Base-by-base conservation (phyloP, 768 basidiomycete genomes). In the Hydnum rufescens region DNA sequence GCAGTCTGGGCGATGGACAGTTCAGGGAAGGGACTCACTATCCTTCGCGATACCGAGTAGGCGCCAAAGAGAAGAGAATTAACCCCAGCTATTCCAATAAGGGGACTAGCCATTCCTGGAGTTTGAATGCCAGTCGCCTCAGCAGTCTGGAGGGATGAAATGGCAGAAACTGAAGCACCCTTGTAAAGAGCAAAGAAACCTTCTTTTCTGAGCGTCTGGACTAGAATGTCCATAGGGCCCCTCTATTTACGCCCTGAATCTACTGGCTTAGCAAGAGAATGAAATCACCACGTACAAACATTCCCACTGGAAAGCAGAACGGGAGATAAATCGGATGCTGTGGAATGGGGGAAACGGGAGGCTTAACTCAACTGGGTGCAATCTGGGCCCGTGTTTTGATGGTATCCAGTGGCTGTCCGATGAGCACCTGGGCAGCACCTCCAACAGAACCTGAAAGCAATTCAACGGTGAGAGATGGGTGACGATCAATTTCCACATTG, bases 121-220 rank as follows among this genome's bases (percentile, higher is more conserved):
- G 19, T 8, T 8, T 8, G 23, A 47, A 47, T 47, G 6, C 25
- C 13, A 13, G 13, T 26, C 22, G 13, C 25, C 6, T 47, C 8
- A 18, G 49, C 31, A 16, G 25, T 32, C 22, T 25, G 49, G 23
- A 16, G 8, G 18, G n/a, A 13, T 25, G 49, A 26, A n/a, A 51
- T 26, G 26, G 13, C 49, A 8, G 16, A 30, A 36, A 16, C 32
- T 25, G 53, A 4, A 65, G 30, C 13, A 86, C 92, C 93, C 71
- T 96, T 96, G 68, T 95, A 97, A 42, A 99, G 65, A 2, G 89
- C 95, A 53, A 95, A 75, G 61, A 92, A 75, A 0, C 95, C 95
- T 63, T 99, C 95, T 52, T 77, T 80, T 57, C 78, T 66, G 43
- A 92, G 55, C 0, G 93, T 97, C 63, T 86, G 80, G 18, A 64